Evolutionary conservation across 129 eudicot genomes (phyloP), one percentile per base, ranked within the genome.

Genomic region (Centaurea solstitialis): DNA sequence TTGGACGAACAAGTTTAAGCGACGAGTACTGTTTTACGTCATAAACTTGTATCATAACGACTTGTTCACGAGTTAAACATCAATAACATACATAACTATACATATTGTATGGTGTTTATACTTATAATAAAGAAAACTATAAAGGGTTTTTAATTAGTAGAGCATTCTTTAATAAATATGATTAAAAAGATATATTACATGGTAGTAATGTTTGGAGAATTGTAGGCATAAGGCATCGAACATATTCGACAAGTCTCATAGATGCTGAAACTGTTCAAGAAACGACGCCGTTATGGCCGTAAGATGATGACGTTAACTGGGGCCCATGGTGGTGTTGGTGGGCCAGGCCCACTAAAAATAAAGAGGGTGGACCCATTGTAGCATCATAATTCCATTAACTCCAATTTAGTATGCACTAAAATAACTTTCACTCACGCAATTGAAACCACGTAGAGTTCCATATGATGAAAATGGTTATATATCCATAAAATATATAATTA

Each of bases 401-500:
- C 38, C 15, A 68, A 82, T 50, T 57, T 76, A 76, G 37, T 24
- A 69, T 53, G 23, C 86, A 82, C 81, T 76, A 72, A 39, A n/a
- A 7, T 38, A 38, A 70, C 83, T 74, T 73, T 78, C 68, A 81
- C 73, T 79, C 66, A 73, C 85, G 62, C 73, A 82, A 86, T 74
- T 84, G 79, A 74, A 79, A 81, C 81, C 90, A 86, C 88, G 79
- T 83, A 70, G 87, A 85, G 78, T 74, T 76, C 81, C 90, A 89
- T 81, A 74, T 26, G 64, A 37, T 5, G 24, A 76, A 76, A 76
- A 37, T 82, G 72, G 47, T 53, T 69, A 21, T 62, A 21, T 62
- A 8, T 53, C n/a, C 50, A 41, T 21, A 70, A 12, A 71, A 57
- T 72, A 57, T 3, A 71, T 40, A 4, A 59, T 20, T 17, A 77